Evolutionary conservation across 441 rosid genomes (phyloP).

Genomic region (Omphalea diandra): DNA sequence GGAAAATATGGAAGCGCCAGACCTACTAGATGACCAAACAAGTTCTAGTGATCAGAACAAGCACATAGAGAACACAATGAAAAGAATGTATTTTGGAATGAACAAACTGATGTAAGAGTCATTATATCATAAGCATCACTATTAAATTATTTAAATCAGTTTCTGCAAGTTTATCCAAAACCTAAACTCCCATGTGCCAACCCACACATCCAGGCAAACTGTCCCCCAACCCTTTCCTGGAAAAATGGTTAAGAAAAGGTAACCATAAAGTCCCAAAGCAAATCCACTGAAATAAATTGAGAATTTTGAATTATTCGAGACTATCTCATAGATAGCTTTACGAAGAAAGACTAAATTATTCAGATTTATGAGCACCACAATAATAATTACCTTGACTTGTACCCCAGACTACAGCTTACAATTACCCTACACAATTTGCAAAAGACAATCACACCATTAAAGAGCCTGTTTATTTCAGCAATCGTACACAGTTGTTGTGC

Average conservation of each 20-base stretch:
- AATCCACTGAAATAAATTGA: not conserved
- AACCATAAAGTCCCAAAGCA: not conserved
- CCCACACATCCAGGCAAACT: not conserved
- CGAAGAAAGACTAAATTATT: not conserved
- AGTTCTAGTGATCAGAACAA: constrained; percentile 27
- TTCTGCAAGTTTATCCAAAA: constrained; percentile 6
- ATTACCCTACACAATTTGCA: not conserved
- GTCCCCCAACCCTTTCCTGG: not conserved
- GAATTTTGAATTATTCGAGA: not conserved
- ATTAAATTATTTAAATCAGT: not conserved
- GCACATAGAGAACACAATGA: constrained; percentile 16
- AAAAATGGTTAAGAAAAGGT: not conserved
- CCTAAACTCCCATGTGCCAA: not conserved
- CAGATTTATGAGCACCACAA: not conserved
- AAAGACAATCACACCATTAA: not conserved
- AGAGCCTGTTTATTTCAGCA: constrained; percentile 6
- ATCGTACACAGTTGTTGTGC: not conserved
- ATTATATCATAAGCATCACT: not conserved
- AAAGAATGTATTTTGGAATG: constrained; percentile 3
- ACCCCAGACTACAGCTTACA: not conserved
- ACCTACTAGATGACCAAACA: constrained; percentile 47
- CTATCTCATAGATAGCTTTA: not conserved
- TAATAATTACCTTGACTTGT: not conserved
- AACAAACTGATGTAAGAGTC: not conserved
- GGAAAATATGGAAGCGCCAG: constrained; percentile 58